Evolutionary conservation across 805 yeast genomes (phyloP).

Genomic region (Teunomyces tritomae): DNA sequence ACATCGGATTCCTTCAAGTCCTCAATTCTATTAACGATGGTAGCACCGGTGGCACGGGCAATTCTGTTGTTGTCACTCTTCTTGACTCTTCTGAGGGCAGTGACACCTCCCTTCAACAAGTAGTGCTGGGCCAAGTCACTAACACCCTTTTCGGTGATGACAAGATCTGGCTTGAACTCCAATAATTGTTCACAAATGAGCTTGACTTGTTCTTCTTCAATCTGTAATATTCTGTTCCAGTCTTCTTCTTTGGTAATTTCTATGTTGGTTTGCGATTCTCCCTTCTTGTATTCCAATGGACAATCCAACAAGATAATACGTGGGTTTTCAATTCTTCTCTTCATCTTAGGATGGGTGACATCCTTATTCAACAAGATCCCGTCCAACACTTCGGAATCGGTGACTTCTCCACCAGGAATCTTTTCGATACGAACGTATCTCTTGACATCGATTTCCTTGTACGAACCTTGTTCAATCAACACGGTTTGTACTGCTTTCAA

Average conservation of each 20-base stretch:
- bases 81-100: constrained; percentile 90
- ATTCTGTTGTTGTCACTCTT: constrained; percentile 96
- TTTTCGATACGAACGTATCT: constrained; percentile 92
- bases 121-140: constrained; percentile 97
- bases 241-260: constrained; percentile 95
- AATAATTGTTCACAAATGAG: constrained; percentile 80
- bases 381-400: constrained; percentile 81
- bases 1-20: constrained; percentile 88
- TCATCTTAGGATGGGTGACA: constrained; percentile 98
- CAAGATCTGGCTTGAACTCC: constrained; percentile 86
- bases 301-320: constrained; percentile 87
- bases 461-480: constrained; percentile 53
- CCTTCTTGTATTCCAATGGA: constrained; percentile 97
- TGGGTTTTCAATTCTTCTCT: constrained; percentile 84
- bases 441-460: constrained; percentile 86
- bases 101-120: constrained; percentile 86
- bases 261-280: constrained; percentile 97
- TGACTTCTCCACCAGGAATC: constrained; percentile 96
- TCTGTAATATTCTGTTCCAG: constrained; percentile 92
- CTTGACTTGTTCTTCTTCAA: constrained; percentile 97
- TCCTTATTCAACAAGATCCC: constrained; percentile 95
- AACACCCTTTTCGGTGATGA: constrained; percentile 97
- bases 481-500: constrained; percentile 87
- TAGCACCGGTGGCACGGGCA: constrained; percentile 96
- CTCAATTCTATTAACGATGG: constrained; percentile 92